phyloP scores from a whole-genome alignment of 495 filamentous ascomycete genomes.

The Daldinia decipiens region DNA sequence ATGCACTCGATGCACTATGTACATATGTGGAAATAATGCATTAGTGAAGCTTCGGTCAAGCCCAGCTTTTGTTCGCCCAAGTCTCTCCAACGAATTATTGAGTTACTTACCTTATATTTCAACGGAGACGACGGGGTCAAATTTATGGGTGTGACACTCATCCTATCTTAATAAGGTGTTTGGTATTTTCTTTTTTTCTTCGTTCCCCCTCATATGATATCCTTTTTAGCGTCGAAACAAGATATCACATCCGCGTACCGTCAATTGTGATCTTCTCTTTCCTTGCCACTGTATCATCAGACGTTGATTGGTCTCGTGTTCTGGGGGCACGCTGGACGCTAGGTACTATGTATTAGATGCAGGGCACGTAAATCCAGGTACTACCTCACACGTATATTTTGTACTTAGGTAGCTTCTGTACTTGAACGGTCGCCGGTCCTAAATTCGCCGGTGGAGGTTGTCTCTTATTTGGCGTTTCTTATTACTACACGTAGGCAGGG shows the following conservation, averaged over 20 bases:
- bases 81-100: neutral
- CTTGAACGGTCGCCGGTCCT: constrained; percentile 14
- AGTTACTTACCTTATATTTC: neutral
- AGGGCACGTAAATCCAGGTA: neutral
- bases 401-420: neutral
- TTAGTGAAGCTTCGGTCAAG: constrained; percentile 11
- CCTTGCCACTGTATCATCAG: constrained; percentile 28
- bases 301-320: constrained; percentile 13
- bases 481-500: constrained; percentile 24
- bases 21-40: constrained; percentile 21
- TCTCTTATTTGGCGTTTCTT: constrained; percentile 16
- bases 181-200: neutral
- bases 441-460: constrained; percentile 18
- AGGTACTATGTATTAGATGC: no score
- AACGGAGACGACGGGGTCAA: neutral
- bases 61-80: constrained; percentile 1
- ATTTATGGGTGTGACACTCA: constrained; percentile 1
- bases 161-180: constrained; percentile 6
- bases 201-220: neutral
- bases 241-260: neutral
- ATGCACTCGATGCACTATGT: no score
- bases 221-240: neutral
- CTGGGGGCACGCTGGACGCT: neutral
- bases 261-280: constrained; percentile 32
- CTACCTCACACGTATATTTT: constrained; percentile 2